A percentile compares a stretch with the other conserved stretches of the same genome.
These are phyloP conservation scores for Penicillium alfredii DNA, from an alignment of 495 filamentous ascomycete genomes.

Conservation along the genomic window DNA sequence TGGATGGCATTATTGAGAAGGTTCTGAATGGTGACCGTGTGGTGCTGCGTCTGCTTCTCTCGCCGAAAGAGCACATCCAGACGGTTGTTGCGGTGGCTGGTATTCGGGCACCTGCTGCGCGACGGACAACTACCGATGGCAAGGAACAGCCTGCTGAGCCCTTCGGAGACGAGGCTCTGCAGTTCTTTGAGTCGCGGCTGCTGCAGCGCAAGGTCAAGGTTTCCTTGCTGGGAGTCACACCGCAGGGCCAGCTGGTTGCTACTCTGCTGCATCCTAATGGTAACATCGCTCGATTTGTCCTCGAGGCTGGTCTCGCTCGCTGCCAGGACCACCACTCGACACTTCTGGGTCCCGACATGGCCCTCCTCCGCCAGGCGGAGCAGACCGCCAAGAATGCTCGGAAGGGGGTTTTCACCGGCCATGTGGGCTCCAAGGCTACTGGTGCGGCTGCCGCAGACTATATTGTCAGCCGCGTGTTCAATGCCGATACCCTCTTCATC, in stretches of 20 bases:
- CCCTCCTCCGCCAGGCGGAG: constrained; percentile 76
- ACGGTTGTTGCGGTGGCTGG: constrained; percentile 84
- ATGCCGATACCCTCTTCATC: constrained; percentile 82
- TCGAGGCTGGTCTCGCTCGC: constrained; percentile 80
- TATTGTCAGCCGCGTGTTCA: constrained; percentile 75
- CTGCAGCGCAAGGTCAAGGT: constrained; percentile 80
- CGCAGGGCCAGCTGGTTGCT: constrained; percentile 77
- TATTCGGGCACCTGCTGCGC: constrained; percentile 77
- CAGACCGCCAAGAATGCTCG: constrained; percentile 70
- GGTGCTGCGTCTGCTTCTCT: constrained; percentile 71
- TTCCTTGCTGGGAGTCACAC: constrained; percentile 75
- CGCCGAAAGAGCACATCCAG: constrained; percentile 74
- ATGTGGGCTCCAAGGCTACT: constrained; percentile 55
- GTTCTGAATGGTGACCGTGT: constrained; percentile 87
- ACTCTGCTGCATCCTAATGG: constrained; percentile 80
- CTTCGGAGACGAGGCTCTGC: constrained; percentile 75
- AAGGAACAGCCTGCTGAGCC: constrained; percentile 80
- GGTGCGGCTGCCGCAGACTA: constrained; percentile 62
- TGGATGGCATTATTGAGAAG: constrained; percentile 80
- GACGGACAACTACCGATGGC: constrained; percentile 70
- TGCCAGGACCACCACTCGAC: constrained; percentile 94
- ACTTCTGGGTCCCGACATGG: constrained; percentile 82
- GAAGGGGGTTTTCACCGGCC: constrained; percentile 69
- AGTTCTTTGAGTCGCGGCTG: constrained; percentile 77
- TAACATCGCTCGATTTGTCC: constrained; percentile 82